Evolutionary conservation across 2,329 filamentous ascomycete genomes (phyloP), one percentile per base, ranked within the genome.

Genomic region (Exophiala sideris): DNA sequence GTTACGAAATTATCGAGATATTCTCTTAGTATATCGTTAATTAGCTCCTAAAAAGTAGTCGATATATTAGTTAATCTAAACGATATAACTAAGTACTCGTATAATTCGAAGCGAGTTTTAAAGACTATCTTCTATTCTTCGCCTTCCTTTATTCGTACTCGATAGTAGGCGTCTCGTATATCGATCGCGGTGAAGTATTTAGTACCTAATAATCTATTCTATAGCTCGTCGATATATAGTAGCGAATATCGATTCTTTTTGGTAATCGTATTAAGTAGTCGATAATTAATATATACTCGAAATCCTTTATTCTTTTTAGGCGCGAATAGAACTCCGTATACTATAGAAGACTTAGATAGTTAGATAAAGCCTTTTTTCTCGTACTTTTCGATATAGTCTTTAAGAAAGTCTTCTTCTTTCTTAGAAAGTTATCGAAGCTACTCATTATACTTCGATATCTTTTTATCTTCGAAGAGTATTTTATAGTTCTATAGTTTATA

Each of bases 51-150:
- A 40, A 49, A 56, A 18, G 39, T 12, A 16, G 18, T 6, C 18
- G 18, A 11, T 16, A 7, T 20, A 41, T 41, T 41, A 41, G 39
- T 41, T 18, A 41, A 18, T 41, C 18, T 44, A 44, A 29, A 44
- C 9, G 33, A 40, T 2, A 51, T 51, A 14, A 51, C 21, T 9
- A 7, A 45, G 21, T 50, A 50, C 14, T 50, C 29, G 16, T 18
- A 50, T 12, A 56, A 35, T 20, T 57, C 41, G 47, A 46, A 62
- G 29, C 50, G 6, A 4, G 48, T 62, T 10, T 41, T 48, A 47
- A 59, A 60, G 6, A 45, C 59, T 18, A 45, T 62, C 29, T 63
- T 62, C 55, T 55, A 58, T 47, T 61, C 50, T 38, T 63, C 55
- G 10, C 56, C 54, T 40, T 58, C 32, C 21, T 54, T 56, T 32